Base-by-base conservation (phyloP, 2,329 filamentous ascomycete species). In the Phaeoacremonium minimum region DNA sequence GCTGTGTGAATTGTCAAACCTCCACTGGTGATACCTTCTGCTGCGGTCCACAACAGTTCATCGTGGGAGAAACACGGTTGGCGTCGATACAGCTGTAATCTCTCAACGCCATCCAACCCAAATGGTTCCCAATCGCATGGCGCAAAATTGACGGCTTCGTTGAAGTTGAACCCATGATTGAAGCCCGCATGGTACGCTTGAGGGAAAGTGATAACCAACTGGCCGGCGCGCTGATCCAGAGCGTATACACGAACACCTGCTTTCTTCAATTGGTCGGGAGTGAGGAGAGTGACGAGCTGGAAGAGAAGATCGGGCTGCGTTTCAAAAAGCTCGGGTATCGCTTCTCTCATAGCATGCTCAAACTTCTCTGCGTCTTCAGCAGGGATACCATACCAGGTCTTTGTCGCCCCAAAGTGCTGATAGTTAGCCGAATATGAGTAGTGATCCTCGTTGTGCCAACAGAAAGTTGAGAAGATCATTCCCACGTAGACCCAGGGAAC, bases 381-480 rank as follows among this genome's bases (percentile, higher is more conserved):
- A 0, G 93, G 93, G 47, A 98, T 96, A 4, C 93, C 93, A 52
- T 98, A 98, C 93, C 93, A 98, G 0, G 93, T 98, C 66, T 98
- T 98, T 2, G 93, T 98, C 2, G 90, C 89, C 8, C 93, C 93
- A 52, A 98, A 95, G 52, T 98, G 93, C 58, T 98, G 93, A 52
- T 97, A 98, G 49, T 98, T 98, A 35, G 93, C 86, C 1, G 93
- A 98, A 57, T 97, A 98, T 3, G 93, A 85, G 56, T 95, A 96
- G 55, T 98, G 93, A 53, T 98, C 93, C 55, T 98, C 93, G 46
- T 95, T 96, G 58, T 98, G 93, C 93, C 93, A 98, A 61, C 93
- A 98, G 55, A 98, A 98, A 0, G 93, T 97, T 0, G 93, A 98
- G 58, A 98, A 98, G 28, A 95, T 94, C 93, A 98, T 98, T 43